These are phyloP conservation scores for Populus nigra DNA, from an alignment of 345 rosid genomes.

Conservation along the genomic window DNA sequence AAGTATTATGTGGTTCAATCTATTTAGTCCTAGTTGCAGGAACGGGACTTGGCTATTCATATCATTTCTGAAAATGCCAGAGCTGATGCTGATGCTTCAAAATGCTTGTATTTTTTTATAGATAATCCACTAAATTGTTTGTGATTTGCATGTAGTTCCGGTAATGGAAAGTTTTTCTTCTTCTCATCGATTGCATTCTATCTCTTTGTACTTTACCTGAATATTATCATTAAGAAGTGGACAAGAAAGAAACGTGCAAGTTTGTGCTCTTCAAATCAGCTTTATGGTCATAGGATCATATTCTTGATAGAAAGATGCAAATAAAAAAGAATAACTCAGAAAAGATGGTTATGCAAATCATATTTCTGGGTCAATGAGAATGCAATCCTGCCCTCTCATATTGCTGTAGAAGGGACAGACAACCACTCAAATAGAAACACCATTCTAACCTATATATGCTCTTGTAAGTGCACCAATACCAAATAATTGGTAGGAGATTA, in stretches of 20 bases:
- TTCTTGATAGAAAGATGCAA: background rate
- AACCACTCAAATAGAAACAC: conserved; percentile 1
- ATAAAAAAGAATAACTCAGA: background rate
- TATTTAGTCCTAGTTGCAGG: background rate
- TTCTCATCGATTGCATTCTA: background rate
- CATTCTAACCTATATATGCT: background rate
- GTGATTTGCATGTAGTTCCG: background rate
- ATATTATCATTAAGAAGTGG: conserved; percentile 16
- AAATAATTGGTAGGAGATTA: background rate
- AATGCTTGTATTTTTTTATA: background rate
- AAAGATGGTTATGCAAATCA: conserved; percentile 16
- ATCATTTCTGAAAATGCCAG: background rate
- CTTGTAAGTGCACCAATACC: background rate
- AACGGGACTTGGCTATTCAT: background rate
- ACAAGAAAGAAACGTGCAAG: conserved; percentile 8
- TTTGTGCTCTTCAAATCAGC: conserved; percentile 17
- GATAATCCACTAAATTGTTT: background rate
- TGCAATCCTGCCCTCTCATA: conserved; percentile 16
- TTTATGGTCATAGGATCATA: conserved; percentile 11
- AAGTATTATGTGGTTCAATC: background rate
- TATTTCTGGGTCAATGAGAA: conserved; percentile 11
- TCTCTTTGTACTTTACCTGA: background rate
- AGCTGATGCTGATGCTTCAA: background rate
- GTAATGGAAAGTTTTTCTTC: background rate
- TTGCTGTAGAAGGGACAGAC: conserved; percentile 8